Percentiles rank a stretch among this genome's conserved stretches.
phyloP scores from a whole-genome alignment of 1,284 basidiomycete genomes.

The Trametes pubescens region DNA sequence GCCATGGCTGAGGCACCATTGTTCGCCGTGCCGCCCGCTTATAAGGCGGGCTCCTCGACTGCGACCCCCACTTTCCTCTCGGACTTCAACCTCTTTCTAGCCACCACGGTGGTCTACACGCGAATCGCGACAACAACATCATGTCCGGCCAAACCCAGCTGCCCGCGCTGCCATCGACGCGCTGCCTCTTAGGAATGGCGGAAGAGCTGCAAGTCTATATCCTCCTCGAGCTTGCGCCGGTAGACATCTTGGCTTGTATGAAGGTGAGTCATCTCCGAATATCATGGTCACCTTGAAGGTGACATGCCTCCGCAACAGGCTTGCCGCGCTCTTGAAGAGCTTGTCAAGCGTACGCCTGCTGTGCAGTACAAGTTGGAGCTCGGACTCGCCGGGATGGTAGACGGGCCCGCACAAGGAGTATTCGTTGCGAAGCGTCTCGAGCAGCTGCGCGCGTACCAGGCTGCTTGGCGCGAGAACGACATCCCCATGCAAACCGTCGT shows the following conservation, averaged over 20 bases:
- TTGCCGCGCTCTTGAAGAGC: slow-evolving; percentile 5
- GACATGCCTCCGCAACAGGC: neutral
- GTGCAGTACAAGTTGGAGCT: slow-evolving; percentile 21
- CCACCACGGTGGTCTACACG: neutral
- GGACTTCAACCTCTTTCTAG: neutral
- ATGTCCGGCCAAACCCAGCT: neutral
- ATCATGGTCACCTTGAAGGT: neutral
- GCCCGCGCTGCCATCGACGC: neutral
- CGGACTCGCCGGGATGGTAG: slow-evolving; percentile 19
- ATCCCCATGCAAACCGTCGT: neutral
- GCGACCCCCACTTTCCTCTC: neutral
- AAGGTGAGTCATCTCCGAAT: neutral
- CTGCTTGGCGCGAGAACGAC: slow-evolving; percentile 1
- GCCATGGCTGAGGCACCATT: neutral
- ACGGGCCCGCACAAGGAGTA: slow-evolving; percentile 1
- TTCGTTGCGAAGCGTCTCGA: slow-evolving; percentile 10
- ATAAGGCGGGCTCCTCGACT: neutral
- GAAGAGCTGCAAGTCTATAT: slow-evolving; percentile 11
- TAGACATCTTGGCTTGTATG: slow-evolving; percentile 5
- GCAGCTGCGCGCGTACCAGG: slow-evolving; percentile 16
- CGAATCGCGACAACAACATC: neutral
- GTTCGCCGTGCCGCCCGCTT: neutral
- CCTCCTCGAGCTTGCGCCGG: slow-evolving; percentile 7
- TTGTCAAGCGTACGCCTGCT: slow-evolving; percentile 9
- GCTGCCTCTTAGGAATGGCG: slow-evolving; percentile 3